Evolutionary conservation across 257 asterid genomes (phyloP).

Genomic region (Solanum commersonii): DNA sequence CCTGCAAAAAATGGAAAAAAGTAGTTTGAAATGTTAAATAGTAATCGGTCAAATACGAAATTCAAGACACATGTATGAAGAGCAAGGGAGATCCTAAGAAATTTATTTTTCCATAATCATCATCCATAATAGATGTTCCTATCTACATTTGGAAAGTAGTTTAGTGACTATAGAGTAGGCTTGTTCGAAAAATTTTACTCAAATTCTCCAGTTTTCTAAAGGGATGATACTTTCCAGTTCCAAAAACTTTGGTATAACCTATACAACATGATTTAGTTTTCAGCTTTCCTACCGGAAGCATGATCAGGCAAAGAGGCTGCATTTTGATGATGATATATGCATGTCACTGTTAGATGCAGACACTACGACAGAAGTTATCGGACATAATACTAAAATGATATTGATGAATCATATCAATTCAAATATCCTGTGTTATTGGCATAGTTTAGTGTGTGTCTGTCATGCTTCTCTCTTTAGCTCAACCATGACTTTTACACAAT

Average conservation of each 20-base stretch:
- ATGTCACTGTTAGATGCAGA: background rate
- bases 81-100: background rate
- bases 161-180: background rate
- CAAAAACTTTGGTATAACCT: background rate
- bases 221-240: background rate
- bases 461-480: background rate
- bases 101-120: background rate
- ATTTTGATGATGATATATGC: background rate
- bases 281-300: background rate
- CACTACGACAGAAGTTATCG: background rate
- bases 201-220: background rate
- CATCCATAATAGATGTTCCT: background rate
- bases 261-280: background rate
- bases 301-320: background rate
- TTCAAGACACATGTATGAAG: background rate
- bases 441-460: background rate
- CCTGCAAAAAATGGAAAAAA: constrained; percentile 37
- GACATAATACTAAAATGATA: background rate
- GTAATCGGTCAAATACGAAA: background rate
- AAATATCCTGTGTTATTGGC: background rate
- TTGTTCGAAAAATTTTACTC: background rate
- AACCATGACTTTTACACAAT: background rate
- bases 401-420: background rate
- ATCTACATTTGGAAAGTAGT: background rate
- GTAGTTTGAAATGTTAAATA: background rate